A percentile compares a stretch with the other conserved stretches of the same genome.
These are phyloP conservation scores for Cadophora gregata DNA, from an alignment of 2,329 filamentous ascomycete genomes.

Conservation along the genomic window DNA sequence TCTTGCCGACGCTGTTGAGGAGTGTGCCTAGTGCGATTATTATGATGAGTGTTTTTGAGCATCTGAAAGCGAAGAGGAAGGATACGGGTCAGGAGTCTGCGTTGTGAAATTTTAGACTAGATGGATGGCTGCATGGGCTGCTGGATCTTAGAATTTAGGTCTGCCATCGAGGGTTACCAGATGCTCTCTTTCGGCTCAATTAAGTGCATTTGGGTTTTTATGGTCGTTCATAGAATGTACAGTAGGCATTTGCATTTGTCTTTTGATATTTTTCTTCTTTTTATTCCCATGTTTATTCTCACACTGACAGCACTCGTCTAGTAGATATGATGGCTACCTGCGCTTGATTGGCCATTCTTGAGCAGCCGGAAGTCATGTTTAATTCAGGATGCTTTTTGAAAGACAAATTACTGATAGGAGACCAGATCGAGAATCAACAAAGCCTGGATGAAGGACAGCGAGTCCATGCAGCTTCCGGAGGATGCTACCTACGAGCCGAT, in stretches of 20 bases:
- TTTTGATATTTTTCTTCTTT: not conserved
- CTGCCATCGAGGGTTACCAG: not conserved
- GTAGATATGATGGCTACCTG: not conserved
- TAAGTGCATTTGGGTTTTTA: not conserved
- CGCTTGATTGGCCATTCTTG: not conserved
- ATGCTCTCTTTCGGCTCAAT: not conserved
- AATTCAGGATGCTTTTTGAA: not conserved
- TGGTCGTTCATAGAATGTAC: conserved; percentile 2
- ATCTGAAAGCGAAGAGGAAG: conserved; percentile 32
- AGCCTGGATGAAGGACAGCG: not conserved
- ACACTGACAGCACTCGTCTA: too few relatives aligned
- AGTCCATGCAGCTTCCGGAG: not conserved
- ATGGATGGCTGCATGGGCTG: not conserved
- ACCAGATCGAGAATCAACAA: not conserved
- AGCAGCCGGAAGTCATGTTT: not conserved
- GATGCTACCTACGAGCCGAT: not conserved
- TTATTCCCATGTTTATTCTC: not conserved
- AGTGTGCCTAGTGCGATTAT: conserved; percentile 35
- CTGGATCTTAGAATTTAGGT: not conserved
- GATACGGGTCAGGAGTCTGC: not conserved
- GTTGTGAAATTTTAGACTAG: not conserved
- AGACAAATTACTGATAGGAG: not conserved
- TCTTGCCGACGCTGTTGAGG: conserved; percentile 30
- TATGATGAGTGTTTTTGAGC: conserved; percentile 37
- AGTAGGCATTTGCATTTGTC: not conserved